phyloP scores from a whole-genome alignment of 192 early-diverging fungal genomes.

The Gonapodya sp. region DNA sequence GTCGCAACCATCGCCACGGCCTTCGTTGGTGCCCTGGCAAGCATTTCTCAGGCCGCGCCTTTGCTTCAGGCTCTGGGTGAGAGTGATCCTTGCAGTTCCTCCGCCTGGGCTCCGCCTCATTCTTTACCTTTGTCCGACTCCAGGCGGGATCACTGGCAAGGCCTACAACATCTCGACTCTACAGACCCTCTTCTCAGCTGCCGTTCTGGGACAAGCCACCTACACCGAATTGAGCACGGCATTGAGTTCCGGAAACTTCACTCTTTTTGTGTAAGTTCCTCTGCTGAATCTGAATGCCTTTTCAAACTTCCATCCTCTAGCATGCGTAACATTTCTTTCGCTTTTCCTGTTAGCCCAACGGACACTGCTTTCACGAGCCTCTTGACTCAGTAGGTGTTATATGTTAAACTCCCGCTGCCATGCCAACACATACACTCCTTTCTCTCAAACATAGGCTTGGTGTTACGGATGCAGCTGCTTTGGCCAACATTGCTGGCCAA shows the following conservation, averaged over 20 bases:
- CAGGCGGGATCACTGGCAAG: background rate
- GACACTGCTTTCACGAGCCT: background rate
- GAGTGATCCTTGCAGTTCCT: background rate
- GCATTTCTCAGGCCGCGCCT: background rate
- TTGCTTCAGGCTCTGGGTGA: background rate
- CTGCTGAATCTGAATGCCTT: background rate
- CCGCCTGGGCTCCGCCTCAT: background rate
- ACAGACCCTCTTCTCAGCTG: background rate
- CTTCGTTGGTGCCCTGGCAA: background rate
- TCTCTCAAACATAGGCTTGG: background rate
- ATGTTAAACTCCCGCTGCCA: background rate
- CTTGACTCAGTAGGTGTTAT: background rate
- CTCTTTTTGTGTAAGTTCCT: background rate
- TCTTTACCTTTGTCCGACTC: background rate
- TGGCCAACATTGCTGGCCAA: background rate
- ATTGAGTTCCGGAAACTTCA: background rate
- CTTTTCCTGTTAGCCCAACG: background rate
- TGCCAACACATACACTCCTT: background rate
- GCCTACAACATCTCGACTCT: background rate
- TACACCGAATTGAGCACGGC: background rate
- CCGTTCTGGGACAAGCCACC: background rate
- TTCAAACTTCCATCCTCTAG: background rate
- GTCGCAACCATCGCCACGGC: background rate
- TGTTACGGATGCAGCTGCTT: background rate
- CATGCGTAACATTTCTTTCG: background rate